Evolutionary conservation across 2,329 filamentous ascomycete genomes (phyloP), one percentile per base, ranked within the genome.

Genomic region (Lecanosticta acicola): DNA sequence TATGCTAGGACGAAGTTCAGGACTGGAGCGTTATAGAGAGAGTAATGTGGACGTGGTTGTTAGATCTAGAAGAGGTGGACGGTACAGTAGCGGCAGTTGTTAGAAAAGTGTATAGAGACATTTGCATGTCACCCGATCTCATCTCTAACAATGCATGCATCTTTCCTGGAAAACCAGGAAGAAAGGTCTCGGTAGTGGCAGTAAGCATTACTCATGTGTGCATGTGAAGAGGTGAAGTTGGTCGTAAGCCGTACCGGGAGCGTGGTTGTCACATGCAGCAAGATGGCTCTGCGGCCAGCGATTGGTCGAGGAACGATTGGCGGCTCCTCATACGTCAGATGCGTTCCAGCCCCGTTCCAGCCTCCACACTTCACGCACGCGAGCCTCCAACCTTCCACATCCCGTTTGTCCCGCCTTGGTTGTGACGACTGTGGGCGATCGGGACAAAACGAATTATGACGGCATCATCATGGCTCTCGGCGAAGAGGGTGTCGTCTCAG

Each of bases 1-100:
- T 24, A 3, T 34, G 44, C 35, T 18, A 46, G 14, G 33, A 33
- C n/a, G 32, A 46, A 37, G n/a, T 37, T 42, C n/a, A 7, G 7
- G 26, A 7, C 24, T 29, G 24, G 24, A 7, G 24, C 24, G 24
- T 29, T 11, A 11, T 29, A 29, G 24, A 29, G n/a, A n/a, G n/a
- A n/a, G n/a, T n/a, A n/a, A n/a, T n/a, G n/a, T n/a, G n/a, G n/a
- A n/a, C n/a, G n/a, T n/a, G n/a, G n/a, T n/a, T n/a, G n/a, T n/a
- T n/a, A n/a, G n/a, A n/a, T n/a, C n/a, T n/a, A n/a, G n/a, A n/a
- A n/a, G n/a, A n/a, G n/a, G n/a, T n/a, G n/a, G n/a, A n/a, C n/a
- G n/a, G n/a, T n/a, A n/a, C n/a, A n/a, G n/a, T n/a, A n/a, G n/a
- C n/a, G n/a, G n/a, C n/a, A n/a, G n/a, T n/a, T n/a, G n/a, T n/a